These are phyloP conservation scores for Fusarium acutatum DNA, from an alignment of 2,329 filamentous ascomycete species.

Conservation along the genomic window DNA sequence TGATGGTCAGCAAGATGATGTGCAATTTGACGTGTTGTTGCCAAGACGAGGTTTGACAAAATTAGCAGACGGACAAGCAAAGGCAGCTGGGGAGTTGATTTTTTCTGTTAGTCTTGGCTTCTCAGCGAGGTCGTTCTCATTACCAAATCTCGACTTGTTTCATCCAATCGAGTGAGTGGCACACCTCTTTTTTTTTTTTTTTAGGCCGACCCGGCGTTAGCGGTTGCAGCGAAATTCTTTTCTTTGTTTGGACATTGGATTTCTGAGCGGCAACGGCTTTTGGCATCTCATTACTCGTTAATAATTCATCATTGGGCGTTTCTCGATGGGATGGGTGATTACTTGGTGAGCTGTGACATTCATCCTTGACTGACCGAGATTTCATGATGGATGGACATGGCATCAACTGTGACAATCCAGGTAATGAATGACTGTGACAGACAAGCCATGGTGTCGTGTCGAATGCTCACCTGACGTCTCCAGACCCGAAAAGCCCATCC, in stretches of 20 bases:
- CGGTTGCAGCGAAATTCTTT: slow-evolving; percentile 24
- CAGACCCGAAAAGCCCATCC: slow-evolving; percentile 46
- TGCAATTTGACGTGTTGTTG: slow-evolving; percentile 18
- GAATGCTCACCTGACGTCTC: slow-evolving; percentile 42
- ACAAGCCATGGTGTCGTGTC: slow-evolving; percentile 34
- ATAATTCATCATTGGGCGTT: slow-evolving; percentile 26
- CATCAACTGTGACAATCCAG: neutral
- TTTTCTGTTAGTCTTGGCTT: slow-evolving; percentile 36
- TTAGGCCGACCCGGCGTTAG: slow-evolving; percentile 36
- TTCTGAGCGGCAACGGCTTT: slow-evolving; percentile 20
- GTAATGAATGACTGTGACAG: neutral
- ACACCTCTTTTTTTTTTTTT: slow-evolving; percentile 22
- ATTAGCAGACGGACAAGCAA: slow-evolving; percentile 16
- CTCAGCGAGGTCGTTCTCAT: slow-evolving; percentile 46
- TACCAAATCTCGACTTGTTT: slow-evolving; percentile 46
- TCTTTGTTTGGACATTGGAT: slow-evolving; percentile 23
- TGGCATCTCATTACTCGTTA: slow-evolving; percentile 25
- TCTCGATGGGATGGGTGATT: neutral
- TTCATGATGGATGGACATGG: slow-evolving; percentile 3
- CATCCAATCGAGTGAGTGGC: slow-evolving; percentile 43
- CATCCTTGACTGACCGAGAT: slow-evolving; percentile 1
- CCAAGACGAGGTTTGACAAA: slow-evolving; percentile 19
- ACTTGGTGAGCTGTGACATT: neutral
- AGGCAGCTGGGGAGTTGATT: slow-evolving; percentile 5
- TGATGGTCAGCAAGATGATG: slow-evolving; percentile 26